These are phyloP conservation scores for Russula earlei DNA, from an alignment of 768 basidiomycete genomes.

Conservation along the genomic window DNA sequence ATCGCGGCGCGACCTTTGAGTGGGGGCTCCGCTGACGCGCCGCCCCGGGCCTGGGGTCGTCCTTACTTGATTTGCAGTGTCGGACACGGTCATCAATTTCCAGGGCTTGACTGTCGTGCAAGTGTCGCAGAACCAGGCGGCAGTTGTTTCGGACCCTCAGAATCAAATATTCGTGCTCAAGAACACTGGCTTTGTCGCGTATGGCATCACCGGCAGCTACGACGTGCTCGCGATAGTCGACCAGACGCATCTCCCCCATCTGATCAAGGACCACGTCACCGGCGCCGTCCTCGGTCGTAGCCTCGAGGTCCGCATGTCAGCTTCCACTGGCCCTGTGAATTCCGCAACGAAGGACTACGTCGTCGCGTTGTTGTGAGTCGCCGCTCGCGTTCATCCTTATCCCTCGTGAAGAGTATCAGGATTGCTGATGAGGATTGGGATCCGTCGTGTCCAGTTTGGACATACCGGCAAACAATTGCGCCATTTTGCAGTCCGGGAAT, in stretches of 20 bases:
- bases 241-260: constrained; percentile 63
- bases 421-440: neutral
- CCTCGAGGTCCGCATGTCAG: constrained; percentile 68
- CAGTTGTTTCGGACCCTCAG: constrained; percentile 68
- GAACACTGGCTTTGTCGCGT: constrained; percentile 70
- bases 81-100: constrained; percentile 75
- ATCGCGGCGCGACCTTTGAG: too few species aligned
- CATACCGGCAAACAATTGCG: constrained; percentile 82
- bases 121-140: constrained; percentile 78
- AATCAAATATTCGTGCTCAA: constrained; percentile 76
- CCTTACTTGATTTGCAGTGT: constrained; percentile 32
- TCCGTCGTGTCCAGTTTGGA: constrained; percentile 45
- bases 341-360: constrained; percentile 44
- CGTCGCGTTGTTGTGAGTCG: constrained; percentile 68
- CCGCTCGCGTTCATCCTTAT: neutral
- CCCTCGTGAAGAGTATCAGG: neutral
- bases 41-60: too few species aligned
- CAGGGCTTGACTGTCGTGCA: constrained; percentile 77
- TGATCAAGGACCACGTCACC: constrained; percentile 55
- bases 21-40: neutral
- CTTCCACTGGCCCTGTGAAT: constrained; percentile 37
- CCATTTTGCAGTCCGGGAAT: constrained; percentile 73
- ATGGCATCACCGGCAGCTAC: constrained; percentile 67
- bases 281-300: constrained; percentile 55
- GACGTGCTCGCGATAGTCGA: constrained; percentile 72